These are phyloP conservation scores for Wickerhamiella infanticola DNA, from an alignment of 1,139 yeast species.

Conservation along the genomic window DNA sequence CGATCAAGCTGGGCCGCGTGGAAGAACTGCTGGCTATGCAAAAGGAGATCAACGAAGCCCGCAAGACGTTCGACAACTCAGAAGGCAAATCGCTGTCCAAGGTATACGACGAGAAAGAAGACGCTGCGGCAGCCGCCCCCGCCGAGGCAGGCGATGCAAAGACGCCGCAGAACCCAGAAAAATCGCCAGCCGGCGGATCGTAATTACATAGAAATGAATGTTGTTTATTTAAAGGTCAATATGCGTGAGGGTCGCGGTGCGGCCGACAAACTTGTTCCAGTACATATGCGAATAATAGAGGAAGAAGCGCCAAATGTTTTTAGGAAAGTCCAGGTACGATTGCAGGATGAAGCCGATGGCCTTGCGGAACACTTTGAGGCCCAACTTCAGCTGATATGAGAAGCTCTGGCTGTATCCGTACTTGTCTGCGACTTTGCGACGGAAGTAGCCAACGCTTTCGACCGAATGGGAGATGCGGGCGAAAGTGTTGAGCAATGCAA, in stretches of 20 bases:
- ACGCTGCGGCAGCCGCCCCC: constrained; percentile 6
- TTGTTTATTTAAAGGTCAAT: background rate
- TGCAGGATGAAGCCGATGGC: constrained; percentile 51
- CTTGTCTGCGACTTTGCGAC: constrained; percentile 19
- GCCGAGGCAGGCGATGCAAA: background rate
- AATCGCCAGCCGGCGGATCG: constrained; percentile 11
- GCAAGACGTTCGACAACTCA: constrained; percentile 63
- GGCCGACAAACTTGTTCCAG: constrained; percentile 54
- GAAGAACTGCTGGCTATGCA: constrained; percentile 65
- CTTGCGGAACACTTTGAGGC: constrained; percentile 39
- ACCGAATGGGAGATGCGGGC: constrained; percentile 81
- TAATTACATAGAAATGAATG: background rate
- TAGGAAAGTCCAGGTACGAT: constrained; percentile 61
- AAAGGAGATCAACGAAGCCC: constrained; percentile 61
- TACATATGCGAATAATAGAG: constrained; percentile 36
- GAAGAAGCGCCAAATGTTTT: constrained; percentile 35
- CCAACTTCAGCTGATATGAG: constrained; percentile 34
- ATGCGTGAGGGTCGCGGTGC: background rate
- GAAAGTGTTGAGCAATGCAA: constrained; percentile 80
- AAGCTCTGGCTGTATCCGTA: constrained; percentile 10
- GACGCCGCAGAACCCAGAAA: constrained; percentile 8
- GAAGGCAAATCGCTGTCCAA: constrained; percentile 33
- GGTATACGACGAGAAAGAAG: constrained; percentile 24
- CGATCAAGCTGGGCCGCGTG: constrained; percentile 68
- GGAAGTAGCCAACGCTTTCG: constrained; percentile 57